Base-by-base conservation (phyloP, 2,329 filamentous ascomycete species). In the Arthrobotrys sinensis region DNA sequence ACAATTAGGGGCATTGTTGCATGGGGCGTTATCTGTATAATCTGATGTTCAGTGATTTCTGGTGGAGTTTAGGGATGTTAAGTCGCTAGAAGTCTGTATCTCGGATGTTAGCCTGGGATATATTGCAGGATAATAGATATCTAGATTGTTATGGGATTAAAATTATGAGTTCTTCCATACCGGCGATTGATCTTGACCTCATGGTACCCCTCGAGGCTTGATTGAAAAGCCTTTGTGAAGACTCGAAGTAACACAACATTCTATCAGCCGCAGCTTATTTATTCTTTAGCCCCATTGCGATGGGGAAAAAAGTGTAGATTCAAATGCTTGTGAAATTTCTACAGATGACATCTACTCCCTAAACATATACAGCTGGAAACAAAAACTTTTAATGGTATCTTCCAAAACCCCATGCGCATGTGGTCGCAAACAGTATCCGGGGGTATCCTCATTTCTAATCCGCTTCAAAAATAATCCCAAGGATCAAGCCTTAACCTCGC, bases 401-500 rank as follows among this genome's bases (percentile, higher is more conserved):
- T 55, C 19, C 28, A 32, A 34, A 48, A 24, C 11, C 28, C 24
- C 24, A 28, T 28, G 24, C 24, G 24, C 40, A 24, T 50, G 45
- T 62, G 32, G 48, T 48, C 32, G 3, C 24, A 53, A 53, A 34
- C 24, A 4, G 50, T 21, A 52, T 28, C 21, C 46, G 8, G 21
- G 55, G 55, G 55, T 60, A 60, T 60, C 19, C 32, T 40, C n/a
- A n/a, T 60, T 43, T 55, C 32, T 43, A 60, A 60, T 21, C 36
- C 34, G 34, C 55, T 43, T 60, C 36, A 34, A 38, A 57, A 36
- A 57, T 21, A 63, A 63, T 63, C 4, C 38, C 16, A 19, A 38
- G 40, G 28, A 38, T 52, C 57, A 81, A 81, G 85, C 85, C 80
- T 85, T 85, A 79, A 84, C 83, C 62, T 85, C 85, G 82, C 92